These are phyloP conservation scores for Trametes polyzona DNA, from an alignment of 1,284 basidiomycete genomes.

Conservation along the genomic window DNA sequence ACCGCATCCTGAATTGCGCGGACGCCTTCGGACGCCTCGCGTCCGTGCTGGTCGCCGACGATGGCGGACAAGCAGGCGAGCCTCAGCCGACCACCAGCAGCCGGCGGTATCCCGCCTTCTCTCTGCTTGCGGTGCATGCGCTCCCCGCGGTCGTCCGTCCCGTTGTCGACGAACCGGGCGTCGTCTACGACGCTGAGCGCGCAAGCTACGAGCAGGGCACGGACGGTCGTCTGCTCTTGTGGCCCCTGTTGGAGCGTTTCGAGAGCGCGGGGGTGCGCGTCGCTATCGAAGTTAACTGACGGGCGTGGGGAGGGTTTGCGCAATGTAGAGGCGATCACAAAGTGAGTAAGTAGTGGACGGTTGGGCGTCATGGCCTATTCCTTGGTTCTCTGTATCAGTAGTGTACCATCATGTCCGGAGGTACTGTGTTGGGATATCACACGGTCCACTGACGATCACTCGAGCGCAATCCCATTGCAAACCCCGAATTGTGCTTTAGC, in stretches of 20 bases:
- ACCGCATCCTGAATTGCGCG: neutral
- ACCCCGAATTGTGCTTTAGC: too few relatives aligned
- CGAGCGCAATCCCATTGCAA: too few relatives aligned
- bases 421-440: too few relatives aligned
- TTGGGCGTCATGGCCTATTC: neutral
- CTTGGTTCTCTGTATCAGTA: too few relatives aligned
- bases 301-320: too few relatives aligned
- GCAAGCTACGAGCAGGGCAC: neutral
- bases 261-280: neutral
- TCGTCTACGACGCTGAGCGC: neutral
- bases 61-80: neutral
- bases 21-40: neutral
- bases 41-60: neutral
- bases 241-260: neutral
- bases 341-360: neutral
- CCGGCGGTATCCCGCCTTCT: neutral
- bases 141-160: neutral
- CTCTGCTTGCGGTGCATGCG: neutral
- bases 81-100: neutral
- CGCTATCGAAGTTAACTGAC: neutral
- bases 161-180: neutral
- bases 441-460: too few relatives aligned
- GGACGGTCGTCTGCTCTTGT: neutral
- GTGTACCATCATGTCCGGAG: too few relatives aligned
- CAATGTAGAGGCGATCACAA: too few relatives aligned